A percentile compares a stretch with the other conserved stretches of the same genome.
phyloP scores from a whole-genome alignment of 805 yeast species.

The Saccharomycopsis vini region DNA sequence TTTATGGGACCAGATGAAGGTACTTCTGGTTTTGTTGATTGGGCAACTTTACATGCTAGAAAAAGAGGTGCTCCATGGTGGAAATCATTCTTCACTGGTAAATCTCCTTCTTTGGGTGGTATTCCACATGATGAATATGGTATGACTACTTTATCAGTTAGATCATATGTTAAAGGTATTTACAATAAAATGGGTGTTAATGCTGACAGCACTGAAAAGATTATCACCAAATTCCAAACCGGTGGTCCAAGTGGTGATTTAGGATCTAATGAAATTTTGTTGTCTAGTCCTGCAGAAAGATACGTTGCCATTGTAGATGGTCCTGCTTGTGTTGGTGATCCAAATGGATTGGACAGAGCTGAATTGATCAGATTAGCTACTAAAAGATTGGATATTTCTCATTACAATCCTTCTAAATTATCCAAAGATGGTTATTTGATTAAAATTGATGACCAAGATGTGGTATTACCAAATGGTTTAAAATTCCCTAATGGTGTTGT shows the following conservation, averaged over 20 bases:
- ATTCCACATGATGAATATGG: conserved; percentile 98
- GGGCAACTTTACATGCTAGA: conserved; percentile 95
- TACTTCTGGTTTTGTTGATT: conserved; percentile 88
- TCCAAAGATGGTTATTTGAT: conserved; percentile 73
- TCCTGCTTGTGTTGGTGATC: conserved; percentile 89
- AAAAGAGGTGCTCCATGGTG: conserved; percentile 93
- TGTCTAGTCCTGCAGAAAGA: conserved; percentile 65
- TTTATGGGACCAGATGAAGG: conserved; percentile 99
- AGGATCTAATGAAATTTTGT: conserved; percentile 88
- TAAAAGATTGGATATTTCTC: conserved; percentile 62
- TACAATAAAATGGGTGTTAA: conserved; percentile 66
- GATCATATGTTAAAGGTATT: conserved; percentile 82
- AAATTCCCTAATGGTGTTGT: conserved; percentile 74
- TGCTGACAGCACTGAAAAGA: conserved; percentile 42
- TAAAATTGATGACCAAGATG: conserved; percentile 75
- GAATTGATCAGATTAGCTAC: conserved; percentile 76
- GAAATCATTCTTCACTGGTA: conserved; percentile 97
- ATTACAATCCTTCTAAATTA: conserved; percentile 58
- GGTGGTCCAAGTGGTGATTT: conserved; percentile 99
- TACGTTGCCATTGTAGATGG: conserved; percentile 93
- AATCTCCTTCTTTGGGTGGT: conserved; percentile 86
- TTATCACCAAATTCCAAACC: conserved; percentile 78
- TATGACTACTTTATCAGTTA: conserved; percentile 91
- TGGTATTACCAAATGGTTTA: conserved; percentile 66
- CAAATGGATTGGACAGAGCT: conserved; percentile 71